These are phyloP conservation scores for Cercospora sp. DNA, from an alignment of 2,329 filamentous ascomycete genomes.

Conservation along the genomic window DNA sequence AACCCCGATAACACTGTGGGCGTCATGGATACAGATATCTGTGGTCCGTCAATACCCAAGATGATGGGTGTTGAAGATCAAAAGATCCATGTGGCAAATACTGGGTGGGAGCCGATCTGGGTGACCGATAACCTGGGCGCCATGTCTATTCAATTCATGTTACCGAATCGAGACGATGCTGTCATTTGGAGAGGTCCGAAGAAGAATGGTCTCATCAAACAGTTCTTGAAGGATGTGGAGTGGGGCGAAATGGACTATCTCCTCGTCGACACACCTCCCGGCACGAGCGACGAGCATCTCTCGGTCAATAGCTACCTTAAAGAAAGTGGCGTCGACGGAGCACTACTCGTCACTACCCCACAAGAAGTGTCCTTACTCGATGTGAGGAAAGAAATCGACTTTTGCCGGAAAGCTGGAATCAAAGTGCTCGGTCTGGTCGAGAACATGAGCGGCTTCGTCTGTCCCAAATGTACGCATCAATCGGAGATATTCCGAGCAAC, in stretches of 20 bases:
- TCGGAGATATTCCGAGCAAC: slow-evolving; percentile 86
- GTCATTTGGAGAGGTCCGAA: slow-evolving; percentile 98
- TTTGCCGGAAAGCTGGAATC: slow-evolving; percentile 93
- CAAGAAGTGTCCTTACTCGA: slow-evolving; percentile 92
- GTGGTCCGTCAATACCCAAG: slow-evolving; percentile 92
- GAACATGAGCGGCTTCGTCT: slow-evolving; percentile 98
- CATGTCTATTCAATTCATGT: slow-evolving; percentile 98
- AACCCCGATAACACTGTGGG: slow-evolving; percentile 79
- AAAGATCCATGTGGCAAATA: slow-evolving; percentile 85
- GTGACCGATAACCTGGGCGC: slow-evolving; percentile 90
- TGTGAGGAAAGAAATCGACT: slow-evolving; percentile 96
- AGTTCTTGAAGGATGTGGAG: slow-evolving; percentile 95
- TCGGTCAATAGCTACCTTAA: slow-evolving; percentile 90
- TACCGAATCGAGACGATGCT: slow-evolving; percentile 88
- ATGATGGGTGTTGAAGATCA: slow-evolving; percentile 98
- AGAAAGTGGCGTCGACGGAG: slow-evolving; percentile 88
- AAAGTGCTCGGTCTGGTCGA: slow-evolving; percentile 85
- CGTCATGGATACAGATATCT: slow-evolving; percentile 98
- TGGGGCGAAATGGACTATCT: slow-evolving; percentile 95
- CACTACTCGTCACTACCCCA: slow-evolving; percentile 89
- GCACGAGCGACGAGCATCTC: slow-evolving; percentile 92
- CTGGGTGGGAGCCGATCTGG: slow-evolving; percentile 95
- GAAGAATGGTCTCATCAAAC: slow-evolving; percentile 98
- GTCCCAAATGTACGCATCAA: slow-evolving; percentile 80
- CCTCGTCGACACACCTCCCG: slow-evolving; percentile 91